Conservation (phyloP, 108 stramenopile species). For the Cyclotella baltica region DNA sequence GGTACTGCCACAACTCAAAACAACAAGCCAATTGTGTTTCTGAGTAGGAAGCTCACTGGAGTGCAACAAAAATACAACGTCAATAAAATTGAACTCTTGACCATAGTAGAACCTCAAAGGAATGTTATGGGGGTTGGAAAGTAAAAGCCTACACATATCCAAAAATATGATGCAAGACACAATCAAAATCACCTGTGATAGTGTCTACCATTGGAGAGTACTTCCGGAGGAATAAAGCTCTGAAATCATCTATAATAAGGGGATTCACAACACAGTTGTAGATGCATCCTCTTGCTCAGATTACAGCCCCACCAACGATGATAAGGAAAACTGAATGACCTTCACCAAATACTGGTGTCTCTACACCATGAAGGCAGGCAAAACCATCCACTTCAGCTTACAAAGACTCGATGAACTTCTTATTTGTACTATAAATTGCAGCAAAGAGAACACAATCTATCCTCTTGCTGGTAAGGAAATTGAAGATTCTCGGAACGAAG, state of each 20-base stretch:
- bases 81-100: constrained; percentile 59
- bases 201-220: constrained; percentile 12
- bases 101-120: constrained; percentile 56
- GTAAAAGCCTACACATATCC: constrained; percentile 20
- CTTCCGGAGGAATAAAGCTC: constrained; percentile 21
- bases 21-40: too few species aligned
- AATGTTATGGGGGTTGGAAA: constrained; percentile 51
- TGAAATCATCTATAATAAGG: constrained; percentile 26
- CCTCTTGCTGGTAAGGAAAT: constrained; percentile 11
- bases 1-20: too few species aligned
- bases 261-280: constrained; percentile 29
- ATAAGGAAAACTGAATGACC: constrained; percentile 5
- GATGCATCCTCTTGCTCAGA: constrained; percentile 23
- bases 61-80: too few species aligned
- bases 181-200: constrained; percentile 12
- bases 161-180: constrained; percentile 17
- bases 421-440: constrained; percentile 5
- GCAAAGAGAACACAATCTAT: constrained; percentile 15
- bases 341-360: constrained; percentile 15
- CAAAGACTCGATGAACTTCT: background rate
- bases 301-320: background rate
- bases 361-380: background rate
- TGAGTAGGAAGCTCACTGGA: too few species aligned
- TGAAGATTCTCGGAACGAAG: constrained; percentile 4
- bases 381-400: background rate